phyloP scores from a whole-genome alignment of 108 stramenopile species.

The Ochromonas danica region DNA sequence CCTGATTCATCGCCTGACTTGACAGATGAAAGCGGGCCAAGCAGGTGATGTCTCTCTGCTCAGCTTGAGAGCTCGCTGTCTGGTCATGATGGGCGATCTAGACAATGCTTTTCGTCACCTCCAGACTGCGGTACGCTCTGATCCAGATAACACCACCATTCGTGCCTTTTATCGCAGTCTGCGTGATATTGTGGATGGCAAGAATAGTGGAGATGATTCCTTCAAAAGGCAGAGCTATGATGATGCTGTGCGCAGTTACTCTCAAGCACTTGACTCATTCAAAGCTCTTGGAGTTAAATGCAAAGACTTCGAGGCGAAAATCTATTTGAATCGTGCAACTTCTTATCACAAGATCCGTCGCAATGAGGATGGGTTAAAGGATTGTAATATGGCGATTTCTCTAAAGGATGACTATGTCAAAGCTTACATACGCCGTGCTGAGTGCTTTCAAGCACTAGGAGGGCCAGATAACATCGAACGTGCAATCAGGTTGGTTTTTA shows the following conservation, averaged over 20 bases:
- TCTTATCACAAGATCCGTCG: not conserved
- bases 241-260: not conserved
- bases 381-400: not conserved
- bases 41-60: slow-evolving; percentile 9
- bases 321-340: slow-evolving; percentile 15
- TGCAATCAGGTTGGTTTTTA: slow-evolving; percentile 12
- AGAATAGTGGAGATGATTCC: not conserved
- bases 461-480: slow-evolving; percentile 16
- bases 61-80: slow-evolving; percentile 8
- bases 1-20: no score
- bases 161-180: not conserved
- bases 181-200: not conserved
- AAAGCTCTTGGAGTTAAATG: not conserved
- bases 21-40: not conserved
- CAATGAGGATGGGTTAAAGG: not conserved
- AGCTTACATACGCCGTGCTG: slow-evolving; percentile 16
- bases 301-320: not conserved
- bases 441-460: not conserved
- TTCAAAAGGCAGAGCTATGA: not conserved
- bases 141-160: slow-evolving; percentile 26
- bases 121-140: not conserved
- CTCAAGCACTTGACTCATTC: not conserved
- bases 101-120: slow-evolving; percentile 28
- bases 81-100: slow-evolving; percentile 18
- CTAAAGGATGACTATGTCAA: slow-evolving; percentile 5